These are phyloP conservation scores for Serendipita indica DNA, from an alignment of 768 basidiomycete genomes.

Conservation along the genomic window DNA sequence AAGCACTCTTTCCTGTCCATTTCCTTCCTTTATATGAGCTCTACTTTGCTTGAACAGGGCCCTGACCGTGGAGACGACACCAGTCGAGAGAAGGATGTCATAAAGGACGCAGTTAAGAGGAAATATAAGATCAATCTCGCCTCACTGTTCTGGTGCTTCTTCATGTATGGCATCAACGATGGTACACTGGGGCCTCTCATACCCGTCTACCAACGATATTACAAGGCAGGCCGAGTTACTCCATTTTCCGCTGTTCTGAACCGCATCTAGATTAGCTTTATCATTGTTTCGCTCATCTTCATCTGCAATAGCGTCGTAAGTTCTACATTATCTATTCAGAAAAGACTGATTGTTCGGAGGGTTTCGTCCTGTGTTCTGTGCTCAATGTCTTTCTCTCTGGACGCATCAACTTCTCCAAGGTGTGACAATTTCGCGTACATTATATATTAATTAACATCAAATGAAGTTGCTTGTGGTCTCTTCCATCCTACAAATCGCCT, in stretches of 20 bases:
- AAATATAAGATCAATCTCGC: neutral
- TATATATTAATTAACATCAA: too few species aligned
- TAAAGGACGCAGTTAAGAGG: too few species aligned
- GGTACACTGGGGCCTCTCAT: neutral
- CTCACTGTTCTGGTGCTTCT: neutral
- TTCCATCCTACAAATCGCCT: neutral
- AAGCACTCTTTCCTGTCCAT: too few species aligned
- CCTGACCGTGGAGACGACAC: too few species aligned
- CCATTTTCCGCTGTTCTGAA: neutral
- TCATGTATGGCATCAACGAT: conserved; percentile 2
- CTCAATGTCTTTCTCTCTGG: neutral
- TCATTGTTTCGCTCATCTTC: conserved; percentile 30
- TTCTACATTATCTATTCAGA: conserved; percentile 9
- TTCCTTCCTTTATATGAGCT: too few species aligned
- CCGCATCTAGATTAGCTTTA: conserved; percentile 24
- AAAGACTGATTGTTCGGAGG: neutral
- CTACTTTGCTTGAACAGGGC: too few species aligned
- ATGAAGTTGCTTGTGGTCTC: neutral
- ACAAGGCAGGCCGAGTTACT: neutral
- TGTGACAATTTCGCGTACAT: neutral
- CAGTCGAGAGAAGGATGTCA: too few species aligned
- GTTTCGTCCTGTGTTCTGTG: neutral
- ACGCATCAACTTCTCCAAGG: conserved; percentile 4
- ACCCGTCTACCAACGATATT: conserved; percentile 1
- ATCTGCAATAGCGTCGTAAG: conserved; percentile 28